These are phyloP conservation scores for Penicillium roqueforti DNA, from an alignment of 495 filamentous ascomycete species.

Conservation along the genomic window DNA sequence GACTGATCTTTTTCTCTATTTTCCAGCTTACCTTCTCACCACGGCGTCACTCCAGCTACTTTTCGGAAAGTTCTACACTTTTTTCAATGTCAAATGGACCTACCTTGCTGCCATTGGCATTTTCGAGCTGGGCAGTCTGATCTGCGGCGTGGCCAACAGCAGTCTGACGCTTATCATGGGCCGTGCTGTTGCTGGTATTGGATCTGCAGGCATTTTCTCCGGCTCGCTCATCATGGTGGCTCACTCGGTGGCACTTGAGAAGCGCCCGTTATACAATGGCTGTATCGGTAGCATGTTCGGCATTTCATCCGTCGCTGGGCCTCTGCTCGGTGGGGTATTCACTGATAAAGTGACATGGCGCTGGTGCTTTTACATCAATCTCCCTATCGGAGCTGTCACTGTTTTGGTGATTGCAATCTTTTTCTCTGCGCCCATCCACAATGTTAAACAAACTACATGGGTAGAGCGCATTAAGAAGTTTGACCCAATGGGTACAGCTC, in stretches of 20 bases:
- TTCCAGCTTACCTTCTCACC: slow-evolving; percentile 50
- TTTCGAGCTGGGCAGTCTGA: slow-evolving; percentile 68
- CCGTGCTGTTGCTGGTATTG: slow-evolving; percentile 71
- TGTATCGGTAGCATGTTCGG: slow-evolving; percentile 67
- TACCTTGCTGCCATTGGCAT: slow-evolving; percentile 61
- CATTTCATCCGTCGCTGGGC: slow-evolving; percentile 63
- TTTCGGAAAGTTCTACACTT: slow-evolving; percentile 38
- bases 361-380: slow-evolving; percentile 82
- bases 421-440: slow-evolving; percentile 32
- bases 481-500: slow-evolving; percentile 32
- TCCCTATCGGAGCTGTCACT: slow-evolving; percentile 59
- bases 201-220: slow-evolving; percentile 63
- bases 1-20: neutral
- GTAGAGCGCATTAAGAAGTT: slow-evolving; percentile 28
- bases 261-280: slow-evolving; percentile 65
- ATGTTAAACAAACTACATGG: slow-evolving; percentile 20
- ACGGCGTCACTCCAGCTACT: slow-evolving; percentile 56
- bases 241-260: slow-evolving; percentile 56
- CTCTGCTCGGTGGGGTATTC: slow-evolving; percentile 57
- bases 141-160: slow-evolving; percentile 66
- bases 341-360: slow-evolving; percentile 64
- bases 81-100: slow-evolving; percentile 56
- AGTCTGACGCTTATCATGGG: slow-evolving; percentile 70
- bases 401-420: slow-evolving; percentile 53
- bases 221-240: slow-evolving; percentile 67